Evolutionary conservation across 1,284 basidiomycete species (phyloP).

Genomic region (Leccinum subatratum): DNA sequence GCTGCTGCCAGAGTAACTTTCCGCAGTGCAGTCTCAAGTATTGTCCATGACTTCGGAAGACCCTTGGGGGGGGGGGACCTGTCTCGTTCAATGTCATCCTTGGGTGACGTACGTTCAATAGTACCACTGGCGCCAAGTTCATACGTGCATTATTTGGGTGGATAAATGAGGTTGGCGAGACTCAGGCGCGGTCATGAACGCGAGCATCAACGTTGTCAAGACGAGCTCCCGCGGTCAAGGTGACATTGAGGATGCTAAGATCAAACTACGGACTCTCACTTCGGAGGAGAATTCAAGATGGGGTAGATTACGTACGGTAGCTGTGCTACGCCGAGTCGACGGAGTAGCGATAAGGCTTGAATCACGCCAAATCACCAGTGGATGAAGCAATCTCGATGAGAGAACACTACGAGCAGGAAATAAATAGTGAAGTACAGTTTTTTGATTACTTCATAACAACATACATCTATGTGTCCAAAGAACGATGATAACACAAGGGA

Average conservation of each 20-base stretch:
- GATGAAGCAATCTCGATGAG: no score
- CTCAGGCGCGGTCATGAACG: slow-evolving; percentile 81
- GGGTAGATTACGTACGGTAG: no score
- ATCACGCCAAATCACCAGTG: no score
- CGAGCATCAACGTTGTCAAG: slow-evolving; percentile 79
- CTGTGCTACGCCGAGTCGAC: no score
- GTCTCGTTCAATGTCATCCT: slow-evolving; percentile 5
- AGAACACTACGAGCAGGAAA: background rate
- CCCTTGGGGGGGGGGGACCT: slow-evolving; percentile 7
- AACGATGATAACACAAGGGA: background rate
- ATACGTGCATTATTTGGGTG: slow-evolving; percentile 54
- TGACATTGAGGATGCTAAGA: slow-evolving; percentile 95
- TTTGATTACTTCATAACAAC: background rate
- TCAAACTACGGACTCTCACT: slow-evolving; percentile 46
- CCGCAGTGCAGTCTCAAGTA: no score
- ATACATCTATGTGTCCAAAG: background rate
- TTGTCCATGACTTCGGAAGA: slow-evolving; percentile 11
- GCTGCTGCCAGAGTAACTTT: no score
- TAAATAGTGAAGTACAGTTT: background rate
- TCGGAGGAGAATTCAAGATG: no score
- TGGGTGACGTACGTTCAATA: background rate
- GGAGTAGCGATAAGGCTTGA: no score
- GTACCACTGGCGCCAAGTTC: slow-evolving; percentile 22
- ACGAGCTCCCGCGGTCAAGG: slow-evolving; percentile 83
- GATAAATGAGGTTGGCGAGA: slow-evolving; percentile 68